phyloP scores from a whole-genome alignment of 2,329 filamentous ascomycete species.

The Aspergillus costaricaensis region DNA sequence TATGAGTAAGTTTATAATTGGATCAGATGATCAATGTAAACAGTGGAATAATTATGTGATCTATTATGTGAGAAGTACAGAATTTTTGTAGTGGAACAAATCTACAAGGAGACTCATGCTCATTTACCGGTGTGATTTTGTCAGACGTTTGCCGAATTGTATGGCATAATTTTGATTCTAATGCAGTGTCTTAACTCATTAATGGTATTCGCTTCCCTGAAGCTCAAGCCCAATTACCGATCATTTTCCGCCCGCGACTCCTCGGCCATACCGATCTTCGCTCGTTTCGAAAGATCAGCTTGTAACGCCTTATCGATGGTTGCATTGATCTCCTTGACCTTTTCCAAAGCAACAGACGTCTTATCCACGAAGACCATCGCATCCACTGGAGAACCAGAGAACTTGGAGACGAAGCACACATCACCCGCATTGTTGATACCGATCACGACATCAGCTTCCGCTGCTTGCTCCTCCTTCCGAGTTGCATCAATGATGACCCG shows the following conservation, averaged over 20 bases:
- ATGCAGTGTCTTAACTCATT: neutral
- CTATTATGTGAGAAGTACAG: too few species aligned
- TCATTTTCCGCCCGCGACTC: slow-evolving; percentile 86
- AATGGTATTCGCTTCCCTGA: slow-evolving; percentile 5
- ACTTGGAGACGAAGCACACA: slow-evolving; percentile 87
- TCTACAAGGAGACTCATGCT: too few species aligned
- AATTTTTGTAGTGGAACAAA: too few species aligned
- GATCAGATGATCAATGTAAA: too few species aligned
- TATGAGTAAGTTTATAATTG: too few species aligned
- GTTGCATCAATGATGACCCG: slow-evolving; percentile 50
- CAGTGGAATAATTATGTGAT: too few species aligned
- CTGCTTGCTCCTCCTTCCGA: slow-evolving; percentile 52
- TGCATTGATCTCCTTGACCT: slow-evolving; percentile 76
- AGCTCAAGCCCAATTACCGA: slow-evolving; percentile 52
- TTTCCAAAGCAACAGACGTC: slow-evolving; percentile 70
- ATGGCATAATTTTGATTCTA: neutral
- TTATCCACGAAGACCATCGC: slow-evolving; percentile 76
- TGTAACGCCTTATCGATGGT: slow-evolving; percentile 72
- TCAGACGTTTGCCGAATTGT: neutral
- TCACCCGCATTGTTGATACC: slow-evolving; percentile 88
- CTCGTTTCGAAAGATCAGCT: slow-evolving; percentile 67
- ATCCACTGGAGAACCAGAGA: slow-evolving; percentile 80
- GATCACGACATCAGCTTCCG: slow-evolving; percentile 71
- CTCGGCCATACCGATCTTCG: slow-evolving; percentile 72
- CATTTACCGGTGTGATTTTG: neutral